phyloP scores from a whole-genome alignment of 169 alveolate genomes.

The Cryptosporidium parvum region DNA sequence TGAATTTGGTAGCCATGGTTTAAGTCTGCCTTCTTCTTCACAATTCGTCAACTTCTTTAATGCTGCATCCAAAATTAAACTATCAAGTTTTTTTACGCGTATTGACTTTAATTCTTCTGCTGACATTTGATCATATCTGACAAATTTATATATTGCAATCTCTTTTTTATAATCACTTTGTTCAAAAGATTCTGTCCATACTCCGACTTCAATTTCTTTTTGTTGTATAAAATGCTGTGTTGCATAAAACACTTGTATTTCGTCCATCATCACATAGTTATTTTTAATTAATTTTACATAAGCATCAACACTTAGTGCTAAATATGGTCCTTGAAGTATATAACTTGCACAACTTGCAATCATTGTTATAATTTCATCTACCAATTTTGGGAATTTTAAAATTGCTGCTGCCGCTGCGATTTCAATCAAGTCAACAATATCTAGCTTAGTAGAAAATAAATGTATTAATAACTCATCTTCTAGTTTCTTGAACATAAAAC shows the following conservation, averaged over 20 bases:
- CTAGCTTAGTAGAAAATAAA: slow-evolving; percentile 51
- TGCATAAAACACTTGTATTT: slow-evolving; percentile 67
- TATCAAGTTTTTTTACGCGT: slow-evolving; percentile 48
- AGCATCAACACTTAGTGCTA: slow-evolving; percentile 69
- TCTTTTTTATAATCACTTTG: slow-evolving; percentile 23
- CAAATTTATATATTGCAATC: slow-evolving; percentile 32
- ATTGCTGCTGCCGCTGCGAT: slow-evolving; percentile 75
- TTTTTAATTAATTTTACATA: slow-evolving; percentile 24
- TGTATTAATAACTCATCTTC: slow-evolving; percentile 44
- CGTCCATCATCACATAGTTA: slow-evolving; percentile 68
- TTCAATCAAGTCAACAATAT: slow-evolving; percentile 60
- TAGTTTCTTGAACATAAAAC: slow-evolving; percentile 59
- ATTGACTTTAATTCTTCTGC: slow-evolving; percentile 51
- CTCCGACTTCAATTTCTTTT: slow-evolving; percentile 39
- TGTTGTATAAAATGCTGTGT: slow-evolving; percentile 62
- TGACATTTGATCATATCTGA: slow-evolving; percentile 71
- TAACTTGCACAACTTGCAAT: slow-evolving; percentile 75
- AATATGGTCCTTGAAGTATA: slow-evolving; percentile 69
- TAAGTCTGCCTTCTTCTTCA: slow-evolving; percentile 62
- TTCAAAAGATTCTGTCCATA: slow-evolving; percentile 40
- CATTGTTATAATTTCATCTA: slow-evolving; percentile 72
- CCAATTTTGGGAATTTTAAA: slow-evolving; percentile 56
- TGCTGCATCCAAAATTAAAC: slow-evolving; percentile 66
- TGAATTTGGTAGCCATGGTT: slow-evolving; percentile 63
- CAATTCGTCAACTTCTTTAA: slow-evolving; percentile 28